Conservation (phyloP, 352 stramenopile species). For the Pythium insidiosum region DNA sequence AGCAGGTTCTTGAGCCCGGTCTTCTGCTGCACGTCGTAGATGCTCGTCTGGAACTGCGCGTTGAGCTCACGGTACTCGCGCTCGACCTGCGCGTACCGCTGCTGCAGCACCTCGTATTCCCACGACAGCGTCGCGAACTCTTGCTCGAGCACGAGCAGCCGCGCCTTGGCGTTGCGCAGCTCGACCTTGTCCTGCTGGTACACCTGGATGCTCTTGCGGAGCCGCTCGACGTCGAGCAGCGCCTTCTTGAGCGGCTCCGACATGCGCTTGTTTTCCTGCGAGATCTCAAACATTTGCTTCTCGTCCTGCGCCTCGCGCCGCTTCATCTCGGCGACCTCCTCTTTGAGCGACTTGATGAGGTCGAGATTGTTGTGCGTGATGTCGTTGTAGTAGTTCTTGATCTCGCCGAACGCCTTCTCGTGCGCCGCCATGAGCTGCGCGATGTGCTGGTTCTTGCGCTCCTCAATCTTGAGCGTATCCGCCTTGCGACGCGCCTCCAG, state of each 20-base stretch:
- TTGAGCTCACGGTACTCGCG: constrained; percentile 89
- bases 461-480: constrained; percentile 87
- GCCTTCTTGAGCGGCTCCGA: constrained; percentile 90
- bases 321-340: constrained; percentile 92
- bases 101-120: constrained; percentile 91
- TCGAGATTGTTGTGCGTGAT: constrained; percentile 97
- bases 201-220: constrained; percentile 54
- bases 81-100: constrained; percentile 80
- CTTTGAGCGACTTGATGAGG: constrained; percentile 93
- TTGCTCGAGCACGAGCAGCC: constrained; percentile 84
- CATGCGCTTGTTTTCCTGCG: constrained; percentile 94
- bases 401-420: constrained; percentile 92
- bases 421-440: constrained; percentile 89
- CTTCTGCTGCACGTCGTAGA: constrained; percentile 93
- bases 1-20: constrained; percentile 91
- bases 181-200: constrained; percentile 73
- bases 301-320: constrained; percentile 93
- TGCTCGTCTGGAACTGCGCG: constrained; percentile 76
- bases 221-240: constrained; percentile 60
- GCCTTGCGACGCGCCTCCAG: constrained; percentile 76
- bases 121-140: constrained; percentile 86
- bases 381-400: constrained; percentile 97
- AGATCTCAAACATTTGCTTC: constrained; percentile 92
- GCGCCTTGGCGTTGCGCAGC: constrained; percentile 49
- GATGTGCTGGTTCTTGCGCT: constrained; percentile 91